Conservation (phyloP, 2,329 filamentous ascomycete genomes). For the Phyllosticta citrichinensis region DNA sequence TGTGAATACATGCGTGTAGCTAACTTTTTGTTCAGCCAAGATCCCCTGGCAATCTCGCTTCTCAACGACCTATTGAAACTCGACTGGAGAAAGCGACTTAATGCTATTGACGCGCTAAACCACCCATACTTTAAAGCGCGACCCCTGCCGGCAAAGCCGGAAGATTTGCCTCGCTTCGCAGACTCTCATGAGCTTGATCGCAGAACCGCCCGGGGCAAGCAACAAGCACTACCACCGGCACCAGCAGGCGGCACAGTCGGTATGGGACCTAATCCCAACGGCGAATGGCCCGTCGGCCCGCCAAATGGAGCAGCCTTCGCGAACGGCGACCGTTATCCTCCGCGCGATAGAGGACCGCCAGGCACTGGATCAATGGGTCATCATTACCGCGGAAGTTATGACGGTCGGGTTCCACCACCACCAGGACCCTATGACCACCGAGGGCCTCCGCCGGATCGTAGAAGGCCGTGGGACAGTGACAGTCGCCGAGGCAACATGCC, state of each 20-base stretch:
- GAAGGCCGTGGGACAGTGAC: constrained; percentile 18
- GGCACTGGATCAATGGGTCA: constrained; percentile 21
- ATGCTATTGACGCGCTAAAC: constrained; percentile 84
- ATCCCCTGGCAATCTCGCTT: constrained; percentile 64
- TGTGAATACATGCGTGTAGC: not conserved
- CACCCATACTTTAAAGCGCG: constrained; percentile 81
- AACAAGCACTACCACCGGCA: constrained; percentile 74
- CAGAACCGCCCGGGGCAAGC: constrained; percentile 78
- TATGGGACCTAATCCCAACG: constrained; percentile 46
- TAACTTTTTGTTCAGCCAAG: constrained; percentile 40
- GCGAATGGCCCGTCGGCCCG: constrained; percentile 41
- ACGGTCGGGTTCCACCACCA: constrained; percentile 10
- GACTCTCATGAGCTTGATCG: constrained; percentile 96
- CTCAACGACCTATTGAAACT: constrained; percentile 75
- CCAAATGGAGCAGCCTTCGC: constrained; percentile 22
- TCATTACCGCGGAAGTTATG: not conserved
- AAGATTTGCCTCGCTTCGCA: constrained; percentile 83
- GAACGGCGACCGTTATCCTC: constrained; percentile 23
- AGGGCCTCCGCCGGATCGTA: constrained; percentile 24
- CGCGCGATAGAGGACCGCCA: constrained; percentile 32
- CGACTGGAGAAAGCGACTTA: constrained; percentile 81
- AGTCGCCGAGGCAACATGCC: constrained; percentile 7
- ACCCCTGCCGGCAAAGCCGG: constrained; percentile 69
- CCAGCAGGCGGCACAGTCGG: constrained; percentile 87
- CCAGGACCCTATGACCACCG: constrained; percentile 22